These are phyloP conservation scores for Mycena maculata DNA, from an alignment of 768 basidiomycete genomes.

Conservation along the genomic window DNA sequence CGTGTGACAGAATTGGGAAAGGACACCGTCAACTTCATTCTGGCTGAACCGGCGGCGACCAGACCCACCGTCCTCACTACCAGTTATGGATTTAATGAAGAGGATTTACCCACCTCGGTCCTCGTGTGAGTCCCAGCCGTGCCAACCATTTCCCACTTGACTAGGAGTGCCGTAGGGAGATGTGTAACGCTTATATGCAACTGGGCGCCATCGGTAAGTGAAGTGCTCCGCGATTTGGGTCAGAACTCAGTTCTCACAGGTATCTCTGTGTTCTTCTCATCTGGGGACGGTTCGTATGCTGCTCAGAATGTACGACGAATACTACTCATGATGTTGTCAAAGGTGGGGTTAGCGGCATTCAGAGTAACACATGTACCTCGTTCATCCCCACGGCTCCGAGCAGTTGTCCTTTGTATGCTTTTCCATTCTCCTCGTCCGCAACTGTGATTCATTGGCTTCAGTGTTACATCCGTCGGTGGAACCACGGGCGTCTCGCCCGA, in stretches of 20 bases:
- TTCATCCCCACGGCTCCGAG: slow-evolving; percentile 44
- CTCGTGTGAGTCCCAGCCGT: slow-evolving; percentile 7
- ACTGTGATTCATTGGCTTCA: no score
- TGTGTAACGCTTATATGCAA: slow-evolving; percentile 20
- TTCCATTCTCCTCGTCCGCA: no score
- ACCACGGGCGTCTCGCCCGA: not conserved
- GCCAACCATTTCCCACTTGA: not conserved
- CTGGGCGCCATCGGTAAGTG: not conserved
- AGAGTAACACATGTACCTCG: slow-evolving; percentile 33
- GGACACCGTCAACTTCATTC: no score
- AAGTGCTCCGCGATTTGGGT: no score
- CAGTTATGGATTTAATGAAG: slow-evolving; percentile 17
- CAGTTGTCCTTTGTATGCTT: not conserved
- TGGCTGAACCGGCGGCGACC: no score
- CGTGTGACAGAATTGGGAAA: no score
- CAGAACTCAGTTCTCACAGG: not conserved
- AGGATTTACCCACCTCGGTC: slow-evolving; percentile 1
- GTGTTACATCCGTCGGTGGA: not conserved
- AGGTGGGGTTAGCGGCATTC: slow-evolving; percentile 14
- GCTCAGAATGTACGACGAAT: not conserved
- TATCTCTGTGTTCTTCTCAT: slow-evolving; percentile 41
- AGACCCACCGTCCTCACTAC: slow-evolving; percentile 12
- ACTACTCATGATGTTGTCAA: not conserved
- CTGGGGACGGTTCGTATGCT: slow-evolving; percentile 17
- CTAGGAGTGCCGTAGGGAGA: slow-evolving; percentile 26